phyloP scores from a whole-genome alignment of 176 grass and related monocot genomes.

The bread wheat (Triticum aestivum) region IWGSC_CS_RefSeq_v2.1 NC_057799.1:279600288-279600787 shows the following conservation, averaged over 20 bases:
- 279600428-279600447: background rate
- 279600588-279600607: background rate
- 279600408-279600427: background rate
- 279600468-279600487: background rate
- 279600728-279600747: constrained; percentile 48
- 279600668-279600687: constrained; percentile 5
- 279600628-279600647: background rate
- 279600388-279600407: background rate
- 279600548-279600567: background rate
- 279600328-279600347: constrained; percentile 4
- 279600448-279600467: background rate
- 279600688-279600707: background rate
- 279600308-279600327: background rate
- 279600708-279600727: background rate
- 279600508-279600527: background rate
- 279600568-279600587: background rate
- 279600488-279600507: background rate
- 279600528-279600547: background rate
- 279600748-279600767: constrained; percentile 53
- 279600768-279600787: constrained; percentile 60
- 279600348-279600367: background rate
- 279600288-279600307: background rate
- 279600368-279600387: background rate
- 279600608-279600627: background rate
- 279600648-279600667: background rate